A percentile compares a stretch with the other conserved stretches of the same genome.
Conservation (phyloP, 2,329 filamentous ascomycete genomes). For the Neonectria hederae region DNA sequence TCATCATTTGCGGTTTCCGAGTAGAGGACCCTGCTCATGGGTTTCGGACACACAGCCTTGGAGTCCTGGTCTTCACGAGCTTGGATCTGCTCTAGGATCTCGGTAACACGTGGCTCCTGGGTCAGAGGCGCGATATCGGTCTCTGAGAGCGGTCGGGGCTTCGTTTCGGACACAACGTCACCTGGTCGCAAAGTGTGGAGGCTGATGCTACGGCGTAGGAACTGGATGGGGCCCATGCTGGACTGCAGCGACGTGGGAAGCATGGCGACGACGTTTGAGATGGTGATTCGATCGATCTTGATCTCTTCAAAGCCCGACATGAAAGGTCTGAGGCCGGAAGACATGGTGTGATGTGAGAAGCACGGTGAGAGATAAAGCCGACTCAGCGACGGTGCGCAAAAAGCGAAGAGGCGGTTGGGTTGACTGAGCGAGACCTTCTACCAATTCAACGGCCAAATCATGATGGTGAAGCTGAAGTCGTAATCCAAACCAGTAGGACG, state of each 20-base stretch:
- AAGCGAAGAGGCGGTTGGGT: not conserved
- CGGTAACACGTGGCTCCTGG: slow-evolving; percentile 22
- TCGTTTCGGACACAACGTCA: slow-evolving; percentile 25
- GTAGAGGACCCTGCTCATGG: slow-evolving; percentile 41
- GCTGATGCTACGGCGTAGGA: slow-evolving; percentile 55
- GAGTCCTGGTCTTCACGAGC: slow-evolving; percentile 12
- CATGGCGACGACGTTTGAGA: slow-evolving; percentile 62
- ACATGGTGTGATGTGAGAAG: slow-evolving; percentile 24
- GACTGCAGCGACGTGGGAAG: slow-evolving; percentile 63
- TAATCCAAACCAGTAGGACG: slow-evolving; percentile 1
- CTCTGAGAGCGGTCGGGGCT: slow-evolving; percentile 36
- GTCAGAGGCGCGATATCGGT: slow-evolving; percentile 25
- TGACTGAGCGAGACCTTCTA: slow-evolving; percentile 9
- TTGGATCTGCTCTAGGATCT: slow-evolving; percentile 25
- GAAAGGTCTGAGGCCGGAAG: slow-evolving; percentile 28
- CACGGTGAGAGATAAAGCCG: not conserved
- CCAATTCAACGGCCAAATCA: slow-evolving; percentile 22
- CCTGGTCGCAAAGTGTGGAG: slow-evolving; percentile 40
- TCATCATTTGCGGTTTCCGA: slow-evolving; percentile 36
- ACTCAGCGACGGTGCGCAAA: not conserved
- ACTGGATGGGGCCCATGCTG: slow-evolving; percentile 60
- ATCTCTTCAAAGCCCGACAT: slow-evolving; percentile 41
- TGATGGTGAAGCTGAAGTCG: slow-evolving; percentile 16
- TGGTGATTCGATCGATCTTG: slow-evolving; percentile 46
- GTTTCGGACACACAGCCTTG: slow-evolving; percentile 21